A percentile compares a stretch with the other conserved stretches of the same genome.
phyloP scores from a whole-genome alignment of 2,329 filamentous ascomycete genomes.

The Alternaria dauci region DNA sequence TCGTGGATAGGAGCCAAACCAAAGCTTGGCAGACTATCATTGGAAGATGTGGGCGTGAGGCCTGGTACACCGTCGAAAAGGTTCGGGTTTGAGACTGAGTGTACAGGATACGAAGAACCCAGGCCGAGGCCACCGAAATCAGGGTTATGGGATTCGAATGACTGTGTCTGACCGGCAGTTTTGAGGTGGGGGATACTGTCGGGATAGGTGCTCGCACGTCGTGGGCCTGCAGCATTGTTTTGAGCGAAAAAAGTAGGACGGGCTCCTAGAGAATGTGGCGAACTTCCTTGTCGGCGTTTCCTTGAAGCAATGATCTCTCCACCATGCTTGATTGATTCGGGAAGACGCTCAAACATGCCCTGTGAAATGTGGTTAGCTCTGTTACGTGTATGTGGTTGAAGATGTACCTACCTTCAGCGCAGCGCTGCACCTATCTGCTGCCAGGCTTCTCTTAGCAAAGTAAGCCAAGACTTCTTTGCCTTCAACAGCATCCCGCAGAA shows the following conservation, averaged over 20 bases:
- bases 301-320: slow-evolving; percentile 41
- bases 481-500: slow-evolving; percentile 83
- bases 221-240: slow-evolving; percentile 34
- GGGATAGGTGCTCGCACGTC: slow-evolving; percentile 50
- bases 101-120: slow-evolving; percentile 38
- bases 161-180: slow-evolving; percentile 34
- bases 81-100: slow-evolving; percentile 37
- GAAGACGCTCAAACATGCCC: slow-evolving; percentile 84
- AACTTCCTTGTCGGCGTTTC: slow-evolving; percentile 51
- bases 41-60: slow-evolving; percentile 46
- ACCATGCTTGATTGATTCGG: slow-evolving; percentile 69
- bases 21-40: slow-evolving; percentile 40
- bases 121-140: slow-evolving; percentile 41
- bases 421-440: slow-evolving; percentile 83
- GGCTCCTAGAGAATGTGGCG: slow-evolving; percentile 40
- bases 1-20: slow-evolving; percentile 31
- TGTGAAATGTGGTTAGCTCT: slow-evolving; percentile 48
- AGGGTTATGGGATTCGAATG: slow-evolving; percentile 40
- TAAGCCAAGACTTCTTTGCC: slow-evolving; percentile 83
- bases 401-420: slow-evolving; percentile 72
- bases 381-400: background rate
- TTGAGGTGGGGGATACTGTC: slow-evolving; percentile 42
- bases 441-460: slow-evolving; percentile 83
- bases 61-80: slow-evolving; percentile 43
- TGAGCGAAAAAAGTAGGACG: slow-evolving; percentile 37